Evolutionary conservation across 768 basidiomycete species (phyloP).

Genomic region (Boletus sensibilis): DNA sequence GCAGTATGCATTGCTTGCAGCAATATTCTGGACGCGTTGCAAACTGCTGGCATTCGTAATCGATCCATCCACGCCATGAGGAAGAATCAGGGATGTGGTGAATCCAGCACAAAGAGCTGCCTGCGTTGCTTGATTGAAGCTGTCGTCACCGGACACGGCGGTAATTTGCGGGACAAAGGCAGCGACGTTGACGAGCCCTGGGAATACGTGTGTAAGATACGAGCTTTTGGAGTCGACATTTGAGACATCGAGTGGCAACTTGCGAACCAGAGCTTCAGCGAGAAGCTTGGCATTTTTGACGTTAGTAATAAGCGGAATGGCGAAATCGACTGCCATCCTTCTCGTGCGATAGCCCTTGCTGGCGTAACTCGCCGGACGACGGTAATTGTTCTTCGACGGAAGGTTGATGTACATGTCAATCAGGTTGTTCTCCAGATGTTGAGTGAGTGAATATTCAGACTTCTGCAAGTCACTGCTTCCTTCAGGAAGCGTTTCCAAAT

Average conservation of each 20-base stretch:
- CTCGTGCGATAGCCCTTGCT: slow-evolving; percentile 97
- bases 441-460: slow-evolving; percentile 95
- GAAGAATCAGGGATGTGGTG: slow-evolving; percentile 78
- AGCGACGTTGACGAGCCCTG: slow-evolving; percentile 86
- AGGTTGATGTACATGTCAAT: slow-evolving; percentile 99
- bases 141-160: slow-evolving; percentile 44
- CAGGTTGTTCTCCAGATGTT: slow-evolving; percentile 93
- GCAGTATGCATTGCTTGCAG: slow-evolving; percentile 68
- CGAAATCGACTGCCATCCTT: slow-evolving; percentile 98
- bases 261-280: slow-evolving; percentile 88
- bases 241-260: slow-evolving; percentile 87
- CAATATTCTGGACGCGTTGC: slow-evolving; percentile 64
- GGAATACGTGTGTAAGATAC: slow-evolving; percentile 85
- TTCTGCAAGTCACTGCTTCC: slow-evolving; percentile 78
- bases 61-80: slow-evolving; percentile 57
- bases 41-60: slow-evolving; percentile 71
- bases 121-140: slow-evolving; percentile 67
- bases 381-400: slow-evolving; percentile 96
- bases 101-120: slow-evolving; percentile 90
- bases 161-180: slow-evolving; percentile 79
- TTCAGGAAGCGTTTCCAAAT: slow-evolving; percentile 84
- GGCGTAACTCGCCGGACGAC: slow-evolving; percentile 94
- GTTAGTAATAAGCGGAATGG: slow-evolving; percentile 95
- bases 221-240: slow-evolving; percentile 93
- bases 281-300: slow-evolving; percentile 98